Percentiles rank a stretch among this genome's conserved stretches.
Conservation (phyloP, 305 asterid species). For the Fraxinus xanthoxyloides region DNA sequence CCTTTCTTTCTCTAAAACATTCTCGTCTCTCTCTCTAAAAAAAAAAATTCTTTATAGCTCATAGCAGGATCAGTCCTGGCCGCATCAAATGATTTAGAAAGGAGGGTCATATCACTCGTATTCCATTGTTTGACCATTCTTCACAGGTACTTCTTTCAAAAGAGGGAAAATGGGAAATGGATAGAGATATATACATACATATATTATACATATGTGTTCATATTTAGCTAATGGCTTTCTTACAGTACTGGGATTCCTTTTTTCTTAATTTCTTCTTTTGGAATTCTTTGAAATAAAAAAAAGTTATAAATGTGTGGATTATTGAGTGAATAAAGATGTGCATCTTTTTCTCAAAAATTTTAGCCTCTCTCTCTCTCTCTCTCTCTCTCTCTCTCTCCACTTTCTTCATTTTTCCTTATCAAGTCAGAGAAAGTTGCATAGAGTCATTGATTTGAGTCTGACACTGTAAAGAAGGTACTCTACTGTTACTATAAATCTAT, state of each 20-base stretch:
- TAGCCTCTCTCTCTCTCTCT: background rate
- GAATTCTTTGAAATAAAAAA: background rate
- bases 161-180: background rate
- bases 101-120: conserved; percentile 36
- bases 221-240: background rate
- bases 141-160: conserved; percentile 21
- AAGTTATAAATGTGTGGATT: conserved; percentile 22
- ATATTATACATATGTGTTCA: background rate
- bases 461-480: background rate
- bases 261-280: background rate
- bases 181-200: background rate
- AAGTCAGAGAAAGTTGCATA: conserved; percentile 25
- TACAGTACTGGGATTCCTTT: background rate
- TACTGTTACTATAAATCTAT: background rate
- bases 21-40: background rate
- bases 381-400: background rate
- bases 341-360: conserved; percentile 36
- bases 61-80: conserved; percentile 21
- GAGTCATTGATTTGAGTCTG: background rate
- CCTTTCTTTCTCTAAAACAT: conserved; percentile 29
- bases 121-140: conserved; percentile 18
- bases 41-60: conserved; percentile 28
- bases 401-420: conserved; percentile 14
- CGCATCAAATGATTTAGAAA: conserved; percentile 50
- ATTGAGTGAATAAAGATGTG: conserved; percentile 35